Evolutionary conservation across 1,284 basidiomycete species (phyloP).

Genomic region (Heterobasidion irregulare): DNA sequence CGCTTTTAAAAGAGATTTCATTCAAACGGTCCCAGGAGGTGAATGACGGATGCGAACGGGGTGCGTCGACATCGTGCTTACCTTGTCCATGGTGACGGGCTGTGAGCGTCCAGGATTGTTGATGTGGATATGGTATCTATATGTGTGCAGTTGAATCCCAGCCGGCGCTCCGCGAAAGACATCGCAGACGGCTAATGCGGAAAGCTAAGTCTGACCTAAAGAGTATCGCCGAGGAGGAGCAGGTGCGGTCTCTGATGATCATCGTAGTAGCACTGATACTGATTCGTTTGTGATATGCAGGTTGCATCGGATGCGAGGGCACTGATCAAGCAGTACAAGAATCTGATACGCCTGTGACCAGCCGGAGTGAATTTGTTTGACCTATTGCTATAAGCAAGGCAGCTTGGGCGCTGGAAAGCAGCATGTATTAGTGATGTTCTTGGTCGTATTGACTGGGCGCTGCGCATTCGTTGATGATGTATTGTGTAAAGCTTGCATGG

Average conservation of each 20-base stretch:
- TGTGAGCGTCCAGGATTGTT: neutral
- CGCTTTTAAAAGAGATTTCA: neutral
- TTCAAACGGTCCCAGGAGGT: neutral
- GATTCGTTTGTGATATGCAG: neutral
- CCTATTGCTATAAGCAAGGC: neutral
- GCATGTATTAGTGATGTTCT: no score
- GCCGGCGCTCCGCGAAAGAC: neutral
- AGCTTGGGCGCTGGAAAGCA: neutral
- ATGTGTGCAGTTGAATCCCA: neutral
- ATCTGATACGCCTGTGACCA: constrained; percentile 2
- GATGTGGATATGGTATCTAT: neutral
- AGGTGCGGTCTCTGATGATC: constrained; percentile 2
- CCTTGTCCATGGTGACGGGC: neutral
- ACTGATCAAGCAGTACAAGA: constrained; percentile 8
- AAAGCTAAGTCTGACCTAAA: constrained; percentile 3
- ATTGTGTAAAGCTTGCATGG: no score
- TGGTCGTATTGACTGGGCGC: no score
- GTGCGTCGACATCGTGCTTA: neutral
- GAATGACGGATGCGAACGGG: neutral
- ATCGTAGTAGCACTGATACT: neutral
- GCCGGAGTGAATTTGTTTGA: neutral
- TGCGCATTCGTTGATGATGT: no score
- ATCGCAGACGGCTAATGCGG: constrained; percentile 6
- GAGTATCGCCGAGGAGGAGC: constrained; percentile 4
- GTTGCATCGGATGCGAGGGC: constrained; percentile 6